phyloP scores from a whole-genome alignment of 805 yeast species.

The Lipomyces yamadae region DNA sequence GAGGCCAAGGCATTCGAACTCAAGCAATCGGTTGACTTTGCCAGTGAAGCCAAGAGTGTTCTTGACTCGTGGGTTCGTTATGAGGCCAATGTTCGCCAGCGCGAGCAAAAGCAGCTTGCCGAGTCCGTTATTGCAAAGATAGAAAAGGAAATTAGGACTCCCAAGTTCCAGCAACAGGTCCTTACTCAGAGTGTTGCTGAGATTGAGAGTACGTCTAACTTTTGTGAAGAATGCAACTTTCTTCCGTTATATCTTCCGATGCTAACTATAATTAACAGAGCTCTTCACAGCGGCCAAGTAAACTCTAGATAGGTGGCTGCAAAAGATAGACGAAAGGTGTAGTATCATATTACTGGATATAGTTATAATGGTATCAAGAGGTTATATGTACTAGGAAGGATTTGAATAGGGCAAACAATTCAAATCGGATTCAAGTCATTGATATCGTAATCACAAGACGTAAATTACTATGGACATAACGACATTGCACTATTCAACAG shows the following conservation, averaged over 20 bases:
- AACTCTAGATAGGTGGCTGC: neutral
- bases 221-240: neutral
- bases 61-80: conserved; percentile 99
- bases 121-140: conserved; percentile 86
- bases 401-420: neutral
- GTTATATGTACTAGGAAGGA: neutral
- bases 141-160: conserved; percentile 77
- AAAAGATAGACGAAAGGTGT: neutral
- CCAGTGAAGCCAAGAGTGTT: conserved; percentile 89
- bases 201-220: conserved; percentile 74
- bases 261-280: conserved; percentile 18
- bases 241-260: too few species aligned
- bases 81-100: conserved; percentile 94
- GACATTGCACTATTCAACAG: neutral
- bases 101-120: conserved; percentile 91
- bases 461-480: neutral
- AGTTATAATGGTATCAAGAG: neutral
- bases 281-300: conserved; percentile 32
- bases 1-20: conserved; percentile 94
- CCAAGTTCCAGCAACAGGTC: conserved; percentile 91
- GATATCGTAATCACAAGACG: neutral
- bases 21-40: conserved; percentile 87
- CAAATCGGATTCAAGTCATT: neutral
- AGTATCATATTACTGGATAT: neutral
- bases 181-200: conserved; percentile 91